phyloP scores from a whole-genome alignment of 1,284 basidiomycete species.

The Pseudozyma sp. region DNA sequence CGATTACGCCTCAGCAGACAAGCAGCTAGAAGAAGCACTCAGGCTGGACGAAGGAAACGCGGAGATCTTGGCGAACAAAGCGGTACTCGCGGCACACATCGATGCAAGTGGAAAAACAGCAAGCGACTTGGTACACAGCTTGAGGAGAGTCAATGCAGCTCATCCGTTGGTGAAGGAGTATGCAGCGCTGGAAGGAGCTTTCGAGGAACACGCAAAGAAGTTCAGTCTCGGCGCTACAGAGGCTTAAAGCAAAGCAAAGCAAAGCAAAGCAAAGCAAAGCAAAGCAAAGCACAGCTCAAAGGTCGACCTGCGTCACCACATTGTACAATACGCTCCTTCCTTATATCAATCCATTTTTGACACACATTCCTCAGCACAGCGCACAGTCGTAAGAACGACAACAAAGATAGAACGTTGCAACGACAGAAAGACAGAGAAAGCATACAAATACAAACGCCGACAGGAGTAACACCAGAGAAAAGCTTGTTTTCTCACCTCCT shows the following conservation, averaged over 20 bases:
- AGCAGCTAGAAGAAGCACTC: slow-evolving; percentile 51
- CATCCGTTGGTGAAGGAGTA: slow-evolving; percentile 39
- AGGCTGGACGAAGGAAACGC: slow-evolving; percentile 41
- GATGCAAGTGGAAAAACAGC: not conserved
- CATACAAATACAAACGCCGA: slow-evolving; percentile 37
- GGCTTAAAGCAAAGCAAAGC: no score
- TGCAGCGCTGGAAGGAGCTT: slow-evolving; percentile 15
- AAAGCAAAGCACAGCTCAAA: no score
- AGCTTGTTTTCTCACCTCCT: slow-evolving; percentile 10
- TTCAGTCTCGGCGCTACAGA: slow-evolving; percentile 28
- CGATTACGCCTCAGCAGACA: slow-evolving; percentile 40
- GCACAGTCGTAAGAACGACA: not conserved
- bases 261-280: no score
- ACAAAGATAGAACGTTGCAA: not conserved
- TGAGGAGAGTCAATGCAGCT: slow-evolving; percentile 20
- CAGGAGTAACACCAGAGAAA: not conserved
- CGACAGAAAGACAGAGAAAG: not conserved
- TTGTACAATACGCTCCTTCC: no score
- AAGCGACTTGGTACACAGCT: slow-evolving; percentile 13
- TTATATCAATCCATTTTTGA: no score
- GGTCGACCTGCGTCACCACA: no score
- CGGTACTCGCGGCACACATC: slow-evolving; percentile 27
- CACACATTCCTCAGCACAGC: no score
- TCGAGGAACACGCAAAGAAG: slow-evolving; percentile 25
- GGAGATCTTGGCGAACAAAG: slow-evolving; percentile 48